Base-by-base conservation (phyloP, 345 rosid species). In the Eutrema heterophyllum region DNA sequence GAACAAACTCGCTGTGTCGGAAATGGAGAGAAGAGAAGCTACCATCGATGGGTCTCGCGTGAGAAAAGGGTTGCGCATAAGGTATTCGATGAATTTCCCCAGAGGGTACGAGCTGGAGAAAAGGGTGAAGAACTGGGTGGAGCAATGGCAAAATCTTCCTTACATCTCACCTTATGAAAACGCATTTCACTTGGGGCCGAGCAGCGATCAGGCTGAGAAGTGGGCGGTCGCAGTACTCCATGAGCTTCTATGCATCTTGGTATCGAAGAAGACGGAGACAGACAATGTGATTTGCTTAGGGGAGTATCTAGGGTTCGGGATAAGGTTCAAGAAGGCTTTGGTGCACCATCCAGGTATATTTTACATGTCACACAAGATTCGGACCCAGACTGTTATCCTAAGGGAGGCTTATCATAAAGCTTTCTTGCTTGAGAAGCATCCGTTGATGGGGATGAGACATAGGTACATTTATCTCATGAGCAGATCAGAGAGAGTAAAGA, bases 321-420 rank as follows among this genome's bases (percentile, higher is more conserved):
- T 41, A 2, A 86, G 88, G 72, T 86, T 93, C 38, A 84, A 71
- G 75, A 89, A 83, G 84, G 89, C 83, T 30, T 64, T 91, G 81
- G 75, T 74, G 74, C 96, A 84, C 68, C 96, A 90, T 75, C 97
- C 92, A 0, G 97, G 98, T 67, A 89, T 93, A 5, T 93, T 91
- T 78, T 93, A 91, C 71, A 59, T 85, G 63, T 89, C 94, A 3
- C 90, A 90, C 56, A 90, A 93, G 88, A 84, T 85, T 44, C 83
- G 90, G 81, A 90, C 93, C 0, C 93, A 91, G 70, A 90, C 97
- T 41, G 86, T 89, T 70, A 88, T 93, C 56, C 83, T 93, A 16
- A 80, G 90, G 64, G 97, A 93, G 81, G 93, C 84, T 11, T 89
- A 87, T 71, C 83, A 81, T 73, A 90, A 90, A 80, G 84, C 75